Evolutionary conservation across 306 rosid genomes (phyloP), one percentile per base, ranked within the genome.

Genomic region (Prunus padus): DNA sequence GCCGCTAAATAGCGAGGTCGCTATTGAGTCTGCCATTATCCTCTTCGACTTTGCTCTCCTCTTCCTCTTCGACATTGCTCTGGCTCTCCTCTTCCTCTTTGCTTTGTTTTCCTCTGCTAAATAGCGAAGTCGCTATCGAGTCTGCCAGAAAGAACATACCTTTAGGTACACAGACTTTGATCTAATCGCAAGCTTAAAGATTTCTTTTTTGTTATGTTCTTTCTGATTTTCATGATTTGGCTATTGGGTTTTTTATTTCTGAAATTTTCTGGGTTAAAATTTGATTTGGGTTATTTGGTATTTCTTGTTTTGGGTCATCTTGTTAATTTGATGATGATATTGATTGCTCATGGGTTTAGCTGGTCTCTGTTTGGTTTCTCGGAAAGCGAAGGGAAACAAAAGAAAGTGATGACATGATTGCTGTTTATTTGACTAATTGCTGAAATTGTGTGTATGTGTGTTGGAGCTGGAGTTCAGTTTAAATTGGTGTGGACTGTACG

Each of bases 281-380:
- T 40, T 65, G 45, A 80, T 80, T 54, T 74, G 64, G 56, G 56
- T 66, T 16, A n/a, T 61, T 50, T 50, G 67, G 74, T 52, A 6
- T 31, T 54, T 52, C 15, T 30, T 72, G 31, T 5, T 70, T 62
- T 64, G 59, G 67, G 6, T 67, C 13, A 26, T 51, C 73, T 60
- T 8, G 20, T 25, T 59, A 44, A 25, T 11, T 62, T 77, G 47
- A 30, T 69, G 28, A 65, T 77, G 63, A 37, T 67, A n/a, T 44
- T 70, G 25, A 68, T 78, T 59, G 71, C 59, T 75, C 63, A 20
- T 31, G 46, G 18, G 59, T 59, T 26, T 26, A 26, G 25, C 10
- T 67, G 13, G 65, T 55, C 25, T 16, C 20, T 73, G 68, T 12
- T 82, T 63, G 77, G 69, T 79, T 86, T 22, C 55, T 59, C 12